phyloP scores from a whole-genome alignment of 257 asterid species.

The Ocimum tenuiflorum region DNA sequence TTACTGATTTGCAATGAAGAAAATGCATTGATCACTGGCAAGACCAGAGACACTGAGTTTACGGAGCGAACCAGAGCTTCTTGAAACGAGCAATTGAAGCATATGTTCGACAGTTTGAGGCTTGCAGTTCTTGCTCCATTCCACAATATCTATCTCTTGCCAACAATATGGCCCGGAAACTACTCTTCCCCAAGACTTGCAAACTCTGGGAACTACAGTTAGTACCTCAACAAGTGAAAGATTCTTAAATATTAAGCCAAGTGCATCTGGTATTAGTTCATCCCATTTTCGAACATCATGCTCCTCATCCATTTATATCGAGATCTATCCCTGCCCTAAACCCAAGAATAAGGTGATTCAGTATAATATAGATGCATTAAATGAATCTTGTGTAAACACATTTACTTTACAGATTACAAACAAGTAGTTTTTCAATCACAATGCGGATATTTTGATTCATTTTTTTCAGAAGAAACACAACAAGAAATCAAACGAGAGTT shows the following conservation, averaged over 20 bases:
- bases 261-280: constrained; percentile 76
- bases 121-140: constrained; percentile 54
- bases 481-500: too few relatives aligned
- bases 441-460: too few relatives aligned
- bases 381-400: too few relatives aligned
- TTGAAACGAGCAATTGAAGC: constrained; percentile 52
- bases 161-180: constrained; percentile 75
- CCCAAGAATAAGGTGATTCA: too few relatives aligned
- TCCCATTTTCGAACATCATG: constrained; percentile 48
- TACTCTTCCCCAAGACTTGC: constrained; percentile 73
- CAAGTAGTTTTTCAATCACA: too few relatives aligned
- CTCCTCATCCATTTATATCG: constrained; percentile 44
- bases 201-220: constrained; percentile 74
- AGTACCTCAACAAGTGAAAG: constrained; percentile 59
- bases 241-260: constrained; percentile 71
- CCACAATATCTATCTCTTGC: constrained; percentile 86
- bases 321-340: neutral
- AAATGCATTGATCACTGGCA: constrained; percentile 39
- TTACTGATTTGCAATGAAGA: constrained; percentile 58
- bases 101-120: constrained; percentile 44
- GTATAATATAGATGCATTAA: too few relatives aligned
- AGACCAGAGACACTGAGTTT: constrained; percentile 57
- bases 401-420: too few relatives aligned
- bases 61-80: constrained; percentile 60
- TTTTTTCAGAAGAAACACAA: too few relatives aligned